Percentiles rank a stretch among this genome's conserved stretches.
Conservation (phyloP, 805 yeast species). For the Starmera amethionina region DNA sequence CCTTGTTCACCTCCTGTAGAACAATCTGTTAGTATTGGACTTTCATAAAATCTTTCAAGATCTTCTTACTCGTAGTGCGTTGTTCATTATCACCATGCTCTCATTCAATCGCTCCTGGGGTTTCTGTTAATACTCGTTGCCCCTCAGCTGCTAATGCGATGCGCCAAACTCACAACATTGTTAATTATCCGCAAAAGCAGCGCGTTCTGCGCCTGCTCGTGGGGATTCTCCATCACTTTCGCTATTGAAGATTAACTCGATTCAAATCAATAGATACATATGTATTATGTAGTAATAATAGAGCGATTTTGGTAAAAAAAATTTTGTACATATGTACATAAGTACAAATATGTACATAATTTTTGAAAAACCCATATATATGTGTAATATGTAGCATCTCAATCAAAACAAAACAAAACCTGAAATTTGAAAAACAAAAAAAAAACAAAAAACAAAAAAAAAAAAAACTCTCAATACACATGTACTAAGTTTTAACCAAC, state of each 20-base stretch:
- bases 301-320: neutral
- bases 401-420: too few species aligned
- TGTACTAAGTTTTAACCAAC: too few species aligned
- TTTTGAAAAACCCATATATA: neutral
- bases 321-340: neutral
- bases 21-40: neutral
- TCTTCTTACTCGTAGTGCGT: constrained; percentile 35
- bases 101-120: constrained; percentile 59
- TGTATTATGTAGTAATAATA: neutral
- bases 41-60: neutral
- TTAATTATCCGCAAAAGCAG: constrained; percentile 65
- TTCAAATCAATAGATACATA: neutral
- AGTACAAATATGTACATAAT: neutral
- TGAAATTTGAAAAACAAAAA: too few species aligned
- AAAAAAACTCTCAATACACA: too few species aligned
- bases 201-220: constrained; percentile 72
- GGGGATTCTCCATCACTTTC: constrained; percentile 67
- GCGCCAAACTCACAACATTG: constrained; percentile 54
- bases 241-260: neutral
- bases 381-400: neutral
- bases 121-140: neutral
- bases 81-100: constrained; percentile 55
- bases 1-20: constrained; percentile 43
- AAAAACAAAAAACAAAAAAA: too few species aligned
- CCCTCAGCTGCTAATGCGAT: neutral